A percentile compares a stretch with the other conserved stretches of the same genome.
phyloP scores from a whole-genome alignment of 2,329 filamentous ascomycete genomes.

The Talaromyces sp. region DNA sequence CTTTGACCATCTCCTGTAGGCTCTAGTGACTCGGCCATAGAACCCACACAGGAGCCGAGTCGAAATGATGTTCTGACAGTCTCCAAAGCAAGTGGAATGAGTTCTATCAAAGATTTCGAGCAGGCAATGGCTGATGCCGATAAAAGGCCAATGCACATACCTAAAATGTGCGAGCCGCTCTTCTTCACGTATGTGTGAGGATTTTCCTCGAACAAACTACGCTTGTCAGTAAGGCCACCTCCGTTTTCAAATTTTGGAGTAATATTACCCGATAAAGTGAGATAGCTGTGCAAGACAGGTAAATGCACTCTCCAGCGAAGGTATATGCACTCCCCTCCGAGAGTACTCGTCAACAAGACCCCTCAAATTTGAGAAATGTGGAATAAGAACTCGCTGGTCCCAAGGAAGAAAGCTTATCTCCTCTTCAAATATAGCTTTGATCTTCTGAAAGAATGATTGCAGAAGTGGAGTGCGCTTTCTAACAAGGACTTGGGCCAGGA shows the following conservation, averaged over 20 bases:
- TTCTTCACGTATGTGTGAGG: neutral
- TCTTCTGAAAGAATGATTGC: neutral
- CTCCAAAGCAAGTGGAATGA: constrained; percentile 1
- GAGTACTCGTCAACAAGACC: neutral
- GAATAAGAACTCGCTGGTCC: neutral
- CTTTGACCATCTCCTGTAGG: neutral
- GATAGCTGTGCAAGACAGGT: neutral
- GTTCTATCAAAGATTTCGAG: neutral
- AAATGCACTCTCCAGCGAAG: neutral
- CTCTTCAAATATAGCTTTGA: neutral
- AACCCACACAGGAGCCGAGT: neutral
- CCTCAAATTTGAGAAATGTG: neutral
- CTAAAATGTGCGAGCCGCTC: neutral
- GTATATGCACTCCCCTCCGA: neutral
- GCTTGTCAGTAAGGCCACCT: neutral
- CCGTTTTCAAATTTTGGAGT: neutral
- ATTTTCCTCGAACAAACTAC: neutral
- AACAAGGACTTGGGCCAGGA: neutral
- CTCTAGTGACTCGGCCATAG: neutral
- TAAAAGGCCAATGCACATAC: neutral
- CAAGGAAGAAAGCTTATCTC: neutral
- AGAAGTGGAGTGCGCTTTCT: neutral
- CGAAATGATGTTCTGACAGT: neutral
- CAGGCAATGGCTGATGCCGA: neutral
- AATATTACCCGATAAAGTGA: neutral